A percentile compares a stretch with the other conserved stretches of the same genome.
phyloP scores from a whole-genome alignment of 345 rosid genomes.

The Citrus unshiu region DNA sequence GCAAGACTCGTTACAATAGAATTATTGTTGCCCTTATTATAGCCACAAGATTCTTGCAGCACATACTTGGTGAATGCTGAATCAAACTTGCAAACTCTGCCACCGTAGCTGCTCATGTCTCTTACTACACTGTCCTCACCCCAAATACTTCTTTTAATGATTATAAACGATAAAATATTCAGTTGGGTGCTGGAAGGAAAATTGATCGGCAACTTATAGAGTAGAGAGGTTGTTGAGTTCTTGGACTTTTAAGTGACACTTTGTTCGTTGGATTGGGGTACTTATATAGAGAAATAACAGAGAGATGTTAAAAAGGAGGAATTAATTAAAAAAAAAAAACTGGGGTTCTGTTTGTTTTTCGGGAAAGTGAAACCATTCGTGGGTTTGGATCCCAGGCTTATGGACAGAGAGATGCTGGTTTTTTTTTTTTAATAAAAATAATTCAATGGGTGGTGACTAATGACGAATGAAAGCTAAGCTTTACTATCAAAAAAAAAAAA shows the following conservation, averaged over 20 bases:
- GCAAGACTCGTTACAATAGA: background rate
- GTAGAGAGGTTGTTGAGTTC: background rate
- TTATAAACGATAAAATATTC: no score
- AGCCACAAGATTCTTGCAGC: background rate
- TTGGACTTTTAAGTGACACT: background rate
- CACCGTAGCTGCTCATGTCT: constrained; percentile 13
- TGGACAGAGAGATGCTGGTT: no score
- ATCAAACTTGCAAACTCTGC: constrained; percentile 9
- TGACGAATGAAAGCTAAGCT: background rate
- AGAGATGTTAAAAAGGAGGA: no score
- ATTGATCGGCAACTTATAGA: background rate
- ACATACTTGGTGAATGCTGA: constrained; percentile 6
- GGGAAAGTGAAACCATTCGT: background rate
- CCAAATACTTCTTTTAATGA: background rate
- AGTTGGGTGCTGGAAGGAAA: background rate
- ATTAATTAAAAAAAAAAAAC: background rate
- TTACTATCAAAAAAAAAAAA: no score
- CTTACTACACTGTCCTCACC: background rate
- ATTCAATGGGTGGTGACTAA: constrained; percentile 5
- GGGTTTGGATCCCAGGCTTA: no score
- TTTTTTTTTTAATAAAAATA: background rate
- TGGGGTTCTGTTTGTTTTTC: background rate
- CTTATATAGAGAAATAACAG: background rate
- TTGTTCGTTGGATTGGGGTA: background rate
- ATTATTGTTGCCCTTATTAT: background rate